Evolutionary conservation across 2,329 filamentous ascomycete genomes (phyloP).

Genomic region (Colletotrichum lini): DNA sequence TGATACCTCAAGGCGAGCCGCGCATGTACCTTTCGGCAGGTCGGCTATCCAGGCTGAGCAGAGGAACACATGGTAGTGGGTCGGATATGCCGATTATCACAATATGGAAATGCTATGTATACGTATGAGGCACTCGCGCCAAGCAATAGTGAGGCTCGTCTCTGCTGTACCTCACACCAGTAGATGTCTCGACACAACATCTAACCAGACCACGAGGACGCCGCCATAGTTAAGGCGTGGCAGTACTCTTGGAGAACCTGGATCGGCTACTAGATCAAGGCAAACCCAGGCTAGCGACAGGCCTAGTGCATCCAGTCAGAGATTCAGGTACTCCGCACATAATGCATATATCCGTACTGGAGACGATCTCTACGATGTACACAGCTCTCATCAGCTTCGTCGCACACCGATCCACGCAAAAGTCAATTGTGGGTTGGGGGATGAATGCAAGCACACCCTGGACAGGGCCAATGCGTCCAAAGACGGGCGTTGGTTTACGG

Average conservation of each 20-base stretch:
- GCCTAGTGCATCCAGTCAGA: neutral
- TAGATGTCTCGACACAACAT: too few relatives aligned
- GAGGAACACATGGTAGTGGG: neutral
- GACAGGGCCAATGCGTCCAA: conserved; percentile 3
- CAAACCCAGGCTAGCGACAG: neutral
- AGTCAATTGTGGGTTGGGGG: conserved; percentile 2
- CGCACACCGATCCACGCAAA: neutral
- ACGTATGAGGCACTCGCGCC: too few relatives aligned
- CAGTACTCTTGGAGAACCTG: neutral
- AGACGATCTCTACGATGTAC: neutral
- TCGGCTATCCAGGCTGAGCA: too few relatives aligned
- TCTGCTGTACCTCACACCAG: neutral
- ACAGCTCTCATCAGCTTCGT: neutral
- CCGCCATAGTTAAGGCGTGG: too few relatives aligned
- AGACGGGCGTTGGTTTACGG: conserved; percentile 9
- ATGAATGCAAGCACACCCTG: neutral
- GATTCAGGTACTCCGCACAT: neutral
- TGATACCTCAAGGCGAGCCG: conserved; percentile 2
- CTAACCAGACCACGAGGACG: too few relatives aligned
- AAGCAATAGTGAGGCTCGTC: neutral
- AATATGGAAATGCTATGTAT: neutral
- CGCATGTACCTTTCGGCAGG: neutral
- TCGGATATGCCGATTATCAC: neutral
- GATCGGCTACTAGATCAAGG: neutral
- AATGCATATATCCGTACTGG: neutral